Base-by-base conservation (phyloP, 2,329 filamentous ascomycete genomes). In the Aureobasidium sp. region DNA sequence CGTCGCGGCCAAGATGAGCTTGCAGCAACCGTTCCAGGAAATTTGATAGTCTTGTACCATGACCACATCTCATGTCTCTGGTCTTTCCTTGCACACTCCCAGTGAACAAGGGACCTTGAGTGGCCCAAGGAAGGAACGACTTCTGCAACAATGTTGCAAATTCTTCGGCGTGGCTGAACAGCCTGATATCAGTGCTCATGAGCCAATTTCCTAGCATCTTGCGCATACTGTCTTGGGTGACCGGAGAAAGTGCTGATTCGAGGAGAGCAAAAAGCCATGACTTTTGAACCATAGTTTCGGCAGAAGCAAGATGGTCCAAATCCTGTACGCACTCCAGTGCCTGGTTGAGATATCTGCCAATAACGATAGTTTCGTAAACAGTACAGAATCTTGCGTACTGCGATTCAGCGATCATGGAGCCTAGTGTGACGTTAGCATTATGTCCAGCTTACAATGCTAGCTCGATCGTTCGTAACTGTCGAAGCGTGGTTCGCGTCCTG, bases 261-360 rank as follows among this genome's bases (percentile, higher is more conserved):
- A 81, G 71, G 3, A 81, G 64, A 4, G 73, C 73, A 8, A 73
- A 76, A 10, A 76, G 67, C 76, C 78, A 79, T 0, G 70, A 69
- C 0, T 71, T 62, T 48, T 74, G 71, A 0, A 69, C 61, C 5
- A 74, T 76, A 16, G 58, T 48, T 3, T 66, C 58, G 7, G 69
- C 53, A 0, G 72, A 72, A 37, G 75, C 69, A 1, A 80, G 64
- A 8, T 67, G 68, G 21, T 75, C 72, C 13, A 81, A 67, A 58
- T 79, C 77, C 21, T 70, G 67, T 34, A 79, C 69, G 55, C 76
- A 78, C 27, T 76, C 78, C 39, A 77, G 67, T 2, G 79, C 74
- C 62, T 81, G 78, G 62, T 80, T 80, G 45, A 76, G 65, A 63
- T 81, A 81, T 29, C 78, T 73, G 42, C 78, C 76, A 25, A 81